Evolutionary conservation across 179 eudicot species (phyloP), one percentile per base, ranked within the genome.

Genomic region (Patellifolia procumbens): DNA sequence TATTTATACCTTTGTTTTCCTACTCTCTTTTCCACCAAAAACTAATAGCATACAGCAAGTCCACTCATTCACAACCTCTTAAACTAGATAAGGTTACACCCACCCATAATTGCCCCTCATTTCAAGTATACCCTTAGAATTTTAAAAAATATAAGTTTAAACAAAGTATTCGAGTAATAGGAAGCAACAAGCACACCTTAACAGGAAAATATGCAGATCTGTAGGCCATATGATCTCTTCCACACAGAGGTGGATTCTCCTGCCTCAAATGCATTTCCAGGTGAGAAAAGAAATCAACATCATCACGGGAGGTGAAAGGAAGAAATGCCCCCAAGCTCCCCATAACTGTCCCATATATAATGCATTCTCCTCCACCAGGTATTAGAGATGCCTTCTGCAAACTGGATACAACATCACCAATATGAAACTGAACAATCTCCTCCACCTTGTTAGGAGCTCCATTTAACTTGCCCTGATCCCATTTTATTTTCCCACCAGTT

Each of bases 381-480:
- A 93, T 89, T 24, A 96, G 84, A 80, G 98, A 91, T 42, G 99
- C 97, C 85, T 93, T 96, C 75, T 93, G 97, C 94, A 96, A 80
- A 83, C 97, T 91, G 4, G 92, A 83, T 59, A 96, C 97, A 34
- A 89, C 91, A 80, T 96, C 99, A 79, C 97, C 99, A 37, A 96
- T 89, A 79, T 96, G 99, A 81, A 96, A 96, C 77, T 96, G 99
- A 16, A 96, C 96, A 60, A 96, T 93, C 81, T 96, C 99, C 82
- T 96, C 99, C 29, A 90, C 92, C 82, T 96, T 96, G 85, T 96
- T 96, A n/a, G 98, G 97, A 60, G 97, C 98, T 69, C 99, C 99
- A 82, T 96, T 96, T 68, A 96, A 88, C 85, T 81, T 93, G 48
- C 99, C 98, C 69, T 96, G 97, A 80, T 93, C 98, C 98, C 98